phyloP scores from a whole-genome alignment of 768 basidiomycete genomes.

The Dentipellis fragilis region DNA sequence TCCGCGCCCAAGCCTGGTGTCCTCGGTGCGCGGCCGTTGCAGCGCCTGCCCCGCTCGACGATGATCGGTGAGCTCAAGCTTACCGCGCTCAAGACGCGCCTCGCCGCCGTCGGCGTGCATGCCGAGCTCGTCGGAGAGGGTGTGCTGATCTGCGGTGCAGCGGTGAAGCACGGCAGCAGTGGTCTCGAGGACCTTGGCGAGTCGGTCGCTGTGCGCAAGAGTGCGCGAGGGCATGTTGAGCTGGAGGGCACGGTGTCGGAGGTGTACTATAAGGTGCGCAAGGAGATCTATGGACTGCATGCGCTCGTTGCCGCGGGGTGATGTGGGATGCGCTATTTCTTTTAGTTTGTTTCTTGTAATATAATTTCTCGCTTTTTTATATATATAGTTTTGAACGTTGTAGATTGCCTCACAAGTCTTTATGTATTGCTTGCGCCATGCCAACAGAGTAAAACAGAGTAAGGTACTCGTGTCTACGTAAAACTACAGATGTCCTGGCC shows the following conservation, averaged over 20 bases:
- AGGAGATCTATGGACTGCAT: conserved; percentile 83
- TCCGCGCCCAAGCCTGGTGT: conserved; percentile 27
- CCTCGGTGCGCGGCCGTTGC: conserved; percentile 57
- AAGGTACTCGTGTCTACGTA: too few relatives aligned
- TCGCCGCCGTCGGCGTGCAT: conserved; percentile 67
- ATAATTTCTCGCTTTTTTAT: too few relatives aligned
- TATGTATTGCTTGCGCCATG: too few relatives aligned
- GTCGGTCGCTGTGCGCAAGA: conserved; percentile 83
- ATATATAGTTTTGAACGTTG: neutral
- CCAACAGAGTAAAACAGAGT: too few relatives aligned
- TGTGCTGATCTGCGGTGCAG: conserved; percentile 77
- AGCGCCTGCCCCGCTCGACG: conserved; percentile 73
- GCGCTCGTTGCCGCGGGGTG: conserved; percentile 67
- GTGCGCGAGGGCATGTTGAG: conserved; percentile 75
- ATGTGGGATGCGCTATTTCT: neutral
- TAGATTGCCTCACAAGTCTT: too few relatives aligned
- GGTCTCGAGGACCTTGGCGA: conserved; percentile 40
- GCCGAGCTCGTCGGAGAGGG: conserved; percentile 98
- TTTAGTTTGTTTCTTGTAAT: neutral
- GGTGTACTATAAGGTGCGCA: conserved; percentile 82
- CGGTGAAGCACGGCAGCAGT: conserved; percentile 31
- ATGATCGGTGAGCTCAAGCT: conserved; percentile 98
- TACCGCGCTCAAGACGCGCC: conserved; percentile 74
- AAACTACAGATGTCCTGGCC: too few relatives aligned
- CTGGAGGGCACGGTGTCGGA: conserved; percentile 84